A percentile compares a stretch with the other conserved stretches of the same genome.
These are phyloP conservation scores for Fusarium mundagurra DNA, from an alignment of 2,329 filamentous ascomycete genomes.

Conservation along the genomic window DNA sequence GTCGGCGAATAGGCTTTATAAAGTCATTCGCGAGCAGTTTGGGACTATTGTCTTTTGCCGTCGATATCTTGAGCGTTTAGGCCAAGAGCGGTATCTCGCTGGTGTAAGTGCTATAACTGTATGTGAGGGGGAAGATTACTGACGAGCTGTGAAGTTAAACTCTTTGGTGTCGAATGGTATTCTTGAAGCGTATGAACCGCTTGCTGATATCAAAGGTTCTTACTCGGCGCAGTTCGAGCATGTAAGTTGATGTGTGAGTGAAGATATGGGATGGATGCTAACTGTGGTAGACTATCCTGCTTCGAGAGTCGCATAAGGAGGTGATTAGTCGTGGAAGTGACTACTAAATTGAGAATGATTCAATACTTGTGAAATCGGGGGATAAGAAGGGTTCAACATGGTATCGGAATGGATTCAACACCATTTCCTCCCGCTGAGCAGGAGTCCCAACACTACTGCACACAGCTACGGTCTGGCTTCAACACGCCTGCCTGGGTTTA, in stretches of 20 bases:
- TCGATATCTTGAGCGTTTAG: conserved; percentile 72
- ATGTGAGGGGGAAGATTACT: not conserved
- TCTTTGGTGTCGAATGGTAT: conserved; percentile 66
- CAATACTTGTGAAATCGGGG: not conserved
- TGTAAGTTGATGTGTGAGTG: conserved; percentile 37
- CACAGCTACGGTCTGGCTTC: conserved; percentile 1
- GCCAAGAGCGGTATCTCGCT: conserved; percentile 65
- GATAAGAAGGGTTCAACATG: conserved; percentile 15
- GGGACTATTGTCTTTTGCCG: conserved; percentile 69
- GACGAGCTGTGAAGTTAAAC: conserved; percentile 58
- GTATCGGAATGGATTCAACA: conserved; percentile 16
- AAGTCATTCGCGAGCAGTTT: conserved; percentile 70
- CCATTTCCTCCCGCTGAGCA: not conserved
- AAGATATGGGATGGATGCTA: not conserved
- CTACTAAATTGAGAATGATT: conserved; percentile 49
- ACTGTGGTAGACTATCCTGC: conserved; percentile 55
- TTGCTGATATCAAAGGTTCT: conserved; percentile 67
- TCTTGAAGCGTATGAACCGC: conserved; percentile 64
- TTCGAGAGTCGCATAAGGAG: conserved; percentile 58
- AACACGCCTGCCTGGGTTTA: conserved; percentile 27
- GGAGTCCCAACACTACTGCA: conserved; percentile 21
- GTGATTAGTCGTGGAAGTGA: conserved; percentile 63
- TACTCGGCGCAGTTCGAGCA: conserved; percentile 74
- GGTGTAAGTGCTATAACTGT: conserved; percentile 53
- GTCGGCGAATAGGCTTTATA: conserved; percentile 65